Evolutionary conservation across 495 filamentous ascomycete genomes (phyloP).

Genomic region (Penicillium bialowiezense): DNA sequence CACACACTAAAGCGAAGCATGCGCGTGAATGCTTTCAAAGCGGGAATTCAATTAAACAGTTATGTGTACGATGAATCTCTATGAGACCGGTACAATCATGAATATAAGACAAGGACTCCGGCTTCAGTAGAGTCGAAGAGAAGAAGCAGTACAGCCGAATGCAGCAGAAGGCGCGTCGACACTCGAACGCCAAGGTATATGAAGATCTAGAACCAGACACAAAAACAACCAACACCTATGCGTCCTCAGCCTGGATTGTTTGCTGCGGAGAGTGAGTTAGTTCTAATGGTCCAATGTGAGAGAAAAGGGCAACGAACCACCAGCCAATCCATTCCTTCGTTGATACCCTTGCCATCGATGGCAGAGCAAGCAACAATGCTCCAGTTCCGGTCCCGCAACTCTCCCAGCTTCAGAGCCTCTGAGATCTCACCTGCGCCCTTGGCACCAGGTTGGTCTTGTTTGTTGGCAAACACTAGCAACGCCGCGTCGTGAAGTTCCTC

Average conservation of each 20-base stretch:
- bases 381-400: conserved; percentile 95
- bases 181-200: conserved; percentile 27
- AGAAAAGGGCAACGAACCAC: conserved; percentile 62
- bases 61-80: conserved; percentile 33
- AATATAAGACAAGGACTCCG: conserved; percentile 41
- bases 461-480: conserved; percentile 95
- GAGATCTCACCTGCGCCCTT: conserved; percentile 96
- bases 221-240: conserved; percentile 38
- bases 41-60: conserved; percentile 36
- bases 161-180: conserved; percentile 21
- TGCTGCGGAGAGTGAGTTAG: conserved; percentile 24
- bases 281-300: conserved; percentile 8
- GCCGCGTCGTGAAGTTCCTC: conserved; percentile 93
- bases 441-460: conserved; percentile 96
- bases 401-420: conserved; percentile 83
- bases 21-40: neutral
- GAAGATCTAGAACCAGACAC: conserved; percentile 36
- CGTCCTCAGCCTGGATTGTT: conserved; percentile 49
- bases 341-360: conserved; percentile 89
- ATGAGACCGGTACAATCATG: conserved; percentile 20
- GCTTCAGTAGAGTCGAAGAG: conserved; percentile 22
- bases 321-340: conserved; percentile 98
- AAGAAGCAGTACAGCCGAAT: conserved; percentile 22
- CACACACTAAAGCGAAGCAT: no score
- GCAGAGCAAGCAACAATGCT: conserved; percentile 97